These are phyloP conservation scores for Phaeodactylum tricornutum DNA, from an alignment of 108 stramenopile species.

Conservation along the genomic window DNA sequence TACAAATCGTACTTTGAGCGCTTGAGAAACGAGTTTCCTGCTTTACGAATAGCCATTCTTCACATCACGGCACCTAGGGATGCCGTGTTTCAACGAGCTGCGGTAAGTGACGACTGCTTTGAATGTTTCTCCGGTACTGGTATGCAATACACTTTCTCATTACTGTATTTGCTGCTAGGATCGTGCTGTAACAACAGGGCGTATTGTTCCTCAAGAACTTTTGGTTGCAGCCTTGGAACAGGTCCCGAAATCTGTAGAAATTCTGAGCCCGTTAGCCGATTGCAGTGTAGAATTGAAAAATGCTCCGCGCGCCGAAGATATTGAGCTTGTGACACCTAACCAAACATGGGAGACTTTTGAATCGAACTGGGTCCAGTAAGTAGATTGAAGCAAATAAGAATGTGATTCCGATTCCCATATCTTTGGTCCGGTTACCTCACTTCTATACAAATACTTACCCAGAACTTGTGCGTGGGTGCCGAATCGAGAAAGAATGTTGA, in stretches of 20 bases:
- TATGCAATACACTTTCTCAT: too few relatives aligned
- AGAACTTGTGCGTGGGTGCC: conserved; percentile 4
- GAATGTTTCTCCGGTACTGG: too few relatives aligned
- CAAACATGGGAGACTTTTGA: conserved; percentile 60
- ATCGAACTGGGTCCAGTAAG: conserved; percentile 62
- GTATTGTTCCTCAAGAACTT: conserved; percentile 62
- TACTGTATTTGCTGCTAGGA: too few relatives aligned
- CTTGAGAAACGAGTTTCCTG: conserved; percentile 56
- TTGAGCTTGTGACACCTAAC: conserved; percentile 46
- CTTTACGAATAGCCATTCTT: conserved; percentile 69
- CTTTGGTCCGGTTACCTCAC: background rate
- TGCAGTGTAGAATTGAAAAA: conserved; percentile 74
- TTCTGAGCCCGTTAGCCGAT: conserved; percentile 50
- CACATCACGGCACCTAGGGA: conserved; percentile 68
- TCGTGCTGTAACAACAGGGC: conserved; percentile 53
- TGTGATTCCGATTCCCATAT: background rate
- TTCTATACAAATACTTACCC: too few relatives aligned
- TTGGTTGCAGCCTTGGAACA: conserved; percentile 57
- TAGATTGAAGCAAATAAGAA: background rate
- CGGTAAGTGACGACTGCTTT: conserved; percentile 26
- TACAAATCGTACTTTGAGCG: conserved; percentile 55
- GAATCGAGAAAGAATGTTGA: too few relatives aligned
- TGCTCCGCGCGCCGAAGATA: conserved; percentile 30
- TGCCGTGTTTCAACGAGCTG: conserved; percentile 61
- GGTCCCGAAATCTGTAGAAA: conserved; percentile 65